Evolutionary conservation across 2,329 filamentous ascomycete genomes (phyloP).

Genomic region (Chalaropsis thielavioides): DNA sequence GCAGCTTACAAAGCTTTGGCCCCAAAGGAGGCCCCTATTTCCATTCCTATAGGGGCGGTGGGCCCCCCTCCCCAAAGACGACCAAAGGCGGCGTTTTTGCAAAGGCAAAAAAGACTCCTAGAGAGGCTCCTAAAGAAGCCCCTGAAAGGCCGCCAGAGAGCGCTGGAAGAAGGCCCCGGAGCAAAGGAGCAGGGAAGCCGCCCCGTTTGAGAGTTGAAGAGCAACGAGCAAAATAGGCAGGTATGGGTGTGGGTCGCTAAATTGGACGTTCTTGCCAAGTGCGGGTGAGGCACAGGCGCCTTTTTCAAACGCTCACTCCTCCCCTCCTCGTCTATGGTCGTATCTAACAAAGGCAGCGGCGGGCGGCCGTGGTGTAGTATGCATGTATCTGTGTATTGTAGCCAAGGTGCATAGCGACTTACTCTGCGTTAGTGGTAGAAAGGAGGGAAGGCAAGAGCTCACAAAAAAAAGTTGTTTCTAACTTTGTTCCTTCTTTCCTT

Average conservation of each 20-base stretch:
- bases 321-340: background rate
- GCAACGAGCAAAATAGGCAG: no score
- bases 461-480: background rate
- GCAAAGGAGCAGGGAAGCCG: background rate
- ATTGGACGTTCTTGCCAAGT: background rate
- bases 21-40: background rate
- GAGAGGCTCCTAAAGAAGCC: background rate
- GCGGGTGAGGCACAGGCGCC: constrained; percentile 3
- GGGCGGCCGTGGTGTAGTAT: no score
- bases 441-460: background rate
- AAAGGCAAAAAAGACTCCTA: background rate
- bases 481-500: background rate
- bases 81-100: background rate
- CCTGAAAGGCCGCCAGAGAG: background rate
- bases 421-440: background rate
- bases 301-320: background rate
- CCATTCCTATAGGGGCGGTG: background rate
- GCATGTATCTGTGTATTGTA: background rate
- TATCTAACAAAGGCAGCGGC: background rate
- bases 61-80: background rate
- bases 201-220: background rate
- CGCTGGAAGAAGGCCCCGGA: background rate
- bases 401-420: background rate
- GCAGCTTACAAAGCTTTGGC: background rate
- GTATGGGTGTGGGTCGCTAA: background rate